Evolutionary conservation across 352 stramenopile species (phyloP).

Genomic region (Phytophthora fragariae): DNA sequence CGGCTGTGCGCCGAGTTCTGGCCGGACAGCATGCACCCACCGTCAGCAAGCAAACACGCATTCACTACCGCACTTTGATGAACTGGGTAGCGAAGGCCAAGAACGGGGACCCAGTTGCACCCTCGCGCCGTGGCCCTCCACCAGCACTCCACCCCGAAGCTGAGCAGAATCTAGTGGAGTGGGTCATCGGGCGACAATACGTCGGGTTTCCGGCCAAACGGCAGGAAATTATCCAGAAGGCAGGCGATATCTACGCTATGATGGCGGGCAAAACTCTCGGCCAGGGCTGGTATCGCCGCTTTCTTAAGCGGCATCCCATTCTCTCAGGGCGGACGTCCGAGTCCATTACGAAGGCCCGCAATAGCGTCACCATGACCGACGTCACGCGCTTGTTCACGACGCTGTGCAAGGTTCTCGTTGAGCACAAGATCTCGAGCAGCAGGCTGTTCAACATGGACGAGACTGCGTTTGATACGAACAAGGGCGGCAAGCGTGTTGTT

Average conservation of each 20-base stretch:
- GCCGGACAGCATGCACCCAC: neutral
- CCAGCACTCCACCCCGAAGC: neutral
- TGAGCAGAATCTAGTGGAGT: neutral
- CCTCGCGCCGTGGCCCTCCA: neutral
- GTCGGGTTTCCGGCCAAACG: neutral
- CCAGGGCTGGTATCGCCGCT: neutral
- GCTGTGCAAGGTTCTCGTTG: too few relatives aligned
- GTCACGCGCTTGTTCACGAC: too few relatives aligned
- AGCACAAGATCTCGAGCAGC: too few relatives aligned
- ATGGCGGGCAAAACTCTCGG: neutral
- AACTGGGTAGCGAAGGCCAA: neutral
- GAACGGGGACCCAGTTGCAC: neutral
- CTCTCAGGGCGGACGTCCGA: too few relatives aligned
- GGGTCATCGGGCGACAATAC: neutral
- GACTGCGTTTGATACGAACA: neutral
- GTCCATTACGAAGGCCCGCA: neutral
- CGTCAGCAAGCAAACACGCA: neutral
- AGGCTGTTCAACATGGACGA: neutral
- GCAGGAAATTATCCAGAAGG: neutral
- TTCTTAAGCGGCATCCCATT: neutral
- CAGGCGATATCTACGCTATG: neutral
- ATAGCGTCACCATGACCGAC: neutral
- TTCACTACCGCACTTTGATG: neutral
- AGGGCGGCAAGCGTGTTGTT: neutral
- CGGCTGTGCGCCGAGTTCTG: neutral